Base-by-base conservation (phyloP, 352 stramenopile genomes). In the Pilasporangium apinafurcum region DNA sequence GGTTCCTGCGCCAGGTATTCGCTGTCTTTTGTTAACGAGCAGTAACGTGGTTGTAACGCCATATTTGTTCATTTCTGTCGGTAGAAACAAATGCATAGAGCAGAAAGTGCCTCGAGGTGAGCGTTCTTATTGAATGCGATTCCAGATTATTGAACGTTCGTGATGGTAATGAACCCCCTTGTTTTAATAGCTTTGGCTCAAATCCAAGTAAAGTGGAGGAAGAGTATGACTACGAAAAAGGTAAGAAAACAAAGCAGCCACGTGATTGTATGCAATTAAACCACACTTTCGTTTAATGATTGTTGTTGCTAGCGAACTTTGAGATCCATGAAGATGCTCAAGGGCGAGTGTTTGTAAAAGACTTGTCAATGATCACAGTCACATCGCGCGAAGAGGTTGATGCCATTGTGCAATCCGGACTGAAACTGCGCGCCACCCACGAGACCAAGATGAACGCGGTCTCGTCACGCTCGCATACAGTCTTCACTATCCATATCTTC, bases 371-470 rank as follows among this genome's bases (percentile, higher is more conserved):
- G 65, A 86, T 96, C 9, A 91, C 86, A 0, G 90, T 97, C n/a
- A 83, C 69, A 0, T 86, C 69, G 2, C 70, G 83, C 0, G 72
- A 93, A 51, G 85, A 97, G 43, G 88, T 83, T 0, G 77, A 89
- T 35, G 70, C 72, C 9, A 75, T 97, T 17, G 79, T 97, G 10
- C 73, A 88, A 29, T 80, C 73, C 2, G 91, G 91, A 1, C 61
- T 97, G 2, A 83, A 79, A 35, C 53, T 97, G 25, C 73, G 91
- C 2, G 85, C 91, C 12, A 97, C 90, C 0, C 80, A 96, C 53
- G 84, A 93, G 61, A 97, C 88, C 17, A 94, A 95, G 50, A 95
- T 97, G 81, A 96, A 97, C 44, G 76, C 84, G 2, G 68, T 95
- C 7, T 96, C 86, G 0, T 96, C 86, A 5, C 77, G 80, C 1